Base-by-base conservation (phyloP, 257 asterid species). In the Dorcoceras hygrometricum region DNA sequence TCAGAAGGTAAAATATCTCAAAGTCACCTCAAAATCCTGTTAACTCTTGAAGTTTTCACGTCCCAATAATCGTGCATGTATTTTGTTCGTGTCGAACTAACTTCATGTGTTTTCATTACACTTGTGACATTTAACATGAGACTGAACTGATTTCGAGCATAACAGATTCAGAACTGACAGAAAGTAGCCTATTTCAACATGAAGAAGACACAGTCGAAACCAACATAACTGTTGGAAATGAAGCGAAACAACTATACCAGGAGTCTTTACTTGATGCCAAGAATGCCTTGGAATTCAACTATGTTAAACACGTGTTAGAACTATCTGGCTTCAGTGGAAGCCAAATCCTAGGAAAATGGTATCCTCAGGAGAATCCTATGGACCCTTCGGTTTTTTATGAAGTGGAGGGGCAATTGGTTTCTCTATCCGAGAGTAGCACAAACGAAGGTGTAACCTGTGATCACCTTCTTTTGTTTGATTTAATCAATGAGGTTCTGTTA, bases 401-500 rank as follows among this genome's bases (percentile, higher is more conserved):
- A 76, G 81, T 85, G 0, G 86, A 80, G 75, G 88, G 76, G 1
- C 58, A 78, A 39, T 39, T 76, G 22, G 74, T 62, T 14, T 73
- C 71, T 23, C 78, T 70, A 51, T 74, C 78, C 0, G 83, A 61
- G 0, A 72, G 46, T 43, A 67, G 66, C 5, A 80, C 70, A 51
- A 58, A 75, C 10, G 79, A 75, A 54, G 85, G 75, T 8, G 77
- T 72, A 19, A 69, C 54, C 28, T 78, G 63, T 28, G 75, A 83
- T 61, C 87, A 84, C 23, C 68, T 82, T 14, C 86, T 89, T 22
- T 34, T 92, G 79, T 89, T 89, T 51, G 93, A 86, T 73, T 24
- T 86, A 48, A 76, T 86, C 64, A 92, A 92, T 20, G 93, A 86
- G 74, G 93, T 86, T 0, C 55, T 89, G 62, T 68, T 86, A 25